Percentiles rank a stretch among this genome's conserved stretches.
phyloP scores from a whole-genome alignment of 2,329 filamentous ascomycete genomes.

The Cladophialophora yegresii region DNA sequence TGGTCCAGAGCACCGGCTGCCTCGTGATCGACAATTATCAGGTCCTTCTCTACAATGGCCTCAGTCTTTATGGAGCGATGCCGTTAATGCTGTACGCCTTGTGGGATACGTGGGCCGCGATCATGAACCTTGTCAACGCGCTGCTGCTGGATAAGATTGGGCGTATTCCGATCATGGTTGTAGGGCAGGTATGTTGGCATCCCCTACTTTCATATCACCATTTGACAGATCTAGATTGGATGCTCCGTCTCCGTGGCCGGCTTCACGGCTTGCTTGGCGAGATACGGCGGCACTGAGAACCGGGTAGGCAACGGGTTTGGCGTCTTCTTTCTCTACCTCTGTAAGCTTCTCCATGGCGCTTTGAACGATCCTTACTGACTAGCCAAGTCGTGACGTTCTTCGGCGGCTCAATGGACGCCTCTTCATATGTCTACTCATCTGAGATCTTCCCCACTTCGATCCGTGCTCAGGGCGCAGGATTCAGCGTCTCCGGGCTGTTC shows the following conservation, averaged over 20 bases:
- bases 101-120: conserved; percentile 39
- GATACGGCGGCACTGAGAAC: conserved; percentile 42
- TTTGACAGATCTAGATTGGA: conserved; percentile 40
- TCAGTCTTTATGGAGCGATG: conserved; percentile 46
- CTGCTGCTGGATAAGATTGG: conserved; percentile 27
- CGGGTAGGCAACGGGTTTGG: conserved; percentile 42
- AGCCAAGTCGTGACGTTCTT: conserved; percentile 41
- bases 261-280: conserved; percentile 43
- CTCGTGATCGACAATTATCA: conserved; percentile 50
- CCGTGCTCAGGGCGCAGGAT: conserved; percentile 36
- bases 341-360: conserved; percentile 33
- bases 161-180: conserved; percentile 24
- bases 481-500: conserved; percentile 40
- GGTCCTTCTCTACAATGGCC: conserved; percentile 48
- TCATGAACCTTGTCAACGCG: conserved; percentile 24
- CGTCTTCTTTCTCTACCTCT: conserved; percentile 48
- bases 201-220: background rate
- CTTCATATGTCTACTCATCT: conserved; percentile 34
- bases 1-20: conserved; percentile 23
- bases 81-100: conserved; percentile 50
- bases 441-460: conserved; percentile 51
- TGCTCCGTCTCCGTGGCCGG: conserved; percentile 43
- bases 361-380: background rate
- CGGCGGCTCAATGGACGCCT: conserved; percentile 32
- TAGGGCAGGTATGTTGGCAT: conserved; percentile 29